These are phyloP conservation scores for Carex kokanica DNA, from an alignment of 176 grass and related monocot genomes.

Conservation along the genomic window DNA sequence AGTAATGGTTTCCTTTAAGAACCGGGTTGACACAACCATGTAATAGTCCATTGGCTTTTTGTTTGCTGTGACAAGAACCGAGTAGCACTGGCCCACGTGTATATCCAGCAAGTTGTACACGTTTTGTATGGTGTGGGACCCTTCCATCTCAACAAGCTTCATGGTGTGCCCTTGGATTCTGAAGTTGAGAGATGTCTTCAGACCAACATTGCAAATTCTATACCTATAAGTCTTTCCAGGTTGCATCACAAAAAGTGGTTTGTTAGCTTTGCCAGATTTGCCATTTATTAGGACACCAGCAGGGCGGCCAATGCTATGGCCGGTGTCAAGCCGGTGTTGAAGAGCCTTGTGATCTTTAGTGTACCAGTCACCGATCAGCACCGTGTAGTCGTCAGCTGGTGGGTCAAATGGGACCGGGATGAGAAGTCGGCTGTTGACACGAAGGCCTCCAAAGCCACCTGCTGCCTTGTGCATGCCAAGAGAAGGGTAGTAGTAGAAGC, in stretches of 20 bases:
- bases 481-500: constrained; percentile 88
- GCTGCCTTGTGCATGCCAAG: constrained; percentile 72
- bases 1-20: constrained; percentile 51
- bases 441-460: constrained; percentile 65
- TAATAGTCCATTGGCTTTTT: constrained; percentile 65
- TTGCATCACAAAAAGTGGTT: constrained; percentile 65
- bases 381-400: constrained; percentile 57
- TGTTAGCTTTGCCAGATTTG: constrained; percentile 57
- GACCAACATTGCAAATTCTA: constrained; percentile 84
- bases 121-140: constrained; percentile 94
- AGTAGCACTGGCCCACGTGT: constrained; percentile 81
- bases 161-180: constrained; percentile 60
- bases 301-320: constrained; percentile 61
- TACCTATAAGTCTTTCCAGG: constrained; percentile 70
- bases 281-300: constrained; percentile 76
- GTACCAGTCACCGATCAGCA: constrained; percentile 78
- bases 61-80: constrained; percentile 68
- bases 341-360: constrained; percentile 66
- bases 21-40: constrained; percentile 63
- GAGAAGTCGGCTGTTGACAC: constrained; percentile 74
- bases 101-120: constrained; percentile 63
- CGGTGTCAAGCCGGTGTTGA: constrained; percentile 47
- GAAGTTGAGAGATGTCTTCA: constrained; percentile 71
- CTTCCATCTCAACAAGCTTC: constrained; percentile 85
- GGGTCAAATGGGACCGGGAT: constrained; percentile 76